phyloP scores from a whole-genome alignment of 352 stramenopile species.

The Globisporangium abappressorium region DNA sequence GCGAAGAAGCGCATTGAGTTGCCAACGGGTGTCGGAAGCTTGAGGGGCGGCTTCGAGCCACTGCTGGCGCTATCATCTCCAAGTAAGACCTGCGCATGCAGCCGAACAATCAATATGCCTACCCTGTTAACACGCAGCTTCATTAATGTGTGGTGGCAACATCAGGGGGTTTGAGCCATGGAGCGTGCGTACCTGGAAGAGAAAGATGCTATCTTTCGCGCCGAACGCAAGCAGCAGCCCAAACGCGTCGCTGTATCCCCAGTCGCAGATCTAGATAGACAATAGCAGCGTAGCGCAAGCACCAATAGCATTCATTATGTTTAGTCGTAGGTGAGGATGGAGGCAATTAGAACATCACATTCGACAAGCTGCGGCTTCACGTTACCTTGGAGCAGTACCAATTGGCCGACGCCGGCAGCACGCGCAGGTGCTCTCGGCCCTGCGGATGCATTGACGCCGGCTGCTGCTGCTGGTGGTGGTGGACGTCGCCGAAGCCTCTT shows the following conservation, averaged over 20 bases:
- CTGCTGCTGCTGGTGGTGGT: no score
- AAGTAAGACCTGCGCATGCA: constrained; percentile 3
- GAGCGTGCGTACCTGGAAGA: constrained; percentile 48
- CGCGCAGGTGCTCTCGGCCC: constrained; percentile 38
- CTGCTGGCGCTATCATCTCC: constrained; percentile 2
- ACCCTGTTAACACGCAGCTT: neutral
- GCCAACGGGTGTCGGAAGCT: neutral
- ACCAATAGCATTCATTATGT: neutral
- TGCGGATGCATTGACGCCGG: constrained; percentile 18
- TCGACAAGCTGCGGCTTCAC: neutral
- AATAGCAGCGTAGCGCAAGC: neutral
- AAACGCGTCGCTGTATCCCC: constrained; percentile 32
- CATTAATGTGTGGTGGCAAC: neutral
- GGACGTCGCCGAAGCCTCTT: no score
- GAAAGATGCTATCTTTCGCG: constrained; percentile 54
- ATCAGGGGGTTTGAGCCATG: neutral
- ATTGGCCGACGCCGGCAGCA: constrained; percentile 66
- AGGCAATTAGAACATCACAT: neutral
- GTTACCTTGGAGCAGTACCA: constrained; percentile 77
- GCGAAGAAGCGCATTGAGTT: constrained; percentile 32
- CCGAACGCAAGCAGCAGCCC: constrained; percentile 53
- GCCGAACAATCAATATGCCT: neutral
- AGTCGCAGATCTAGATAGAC: constrained; percentile 58
- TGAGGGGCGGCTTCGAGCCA: neutral
- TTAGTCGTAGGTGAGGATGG: neutral